Percentiles rank a stretch among this genome's conserved stretches.
These are phyloP conservation scores for Hypomontagnella monticulosa DNA, from an alignment of 495 filamentous ascomycete genomes.

Conservation along the genomic window DNA sequence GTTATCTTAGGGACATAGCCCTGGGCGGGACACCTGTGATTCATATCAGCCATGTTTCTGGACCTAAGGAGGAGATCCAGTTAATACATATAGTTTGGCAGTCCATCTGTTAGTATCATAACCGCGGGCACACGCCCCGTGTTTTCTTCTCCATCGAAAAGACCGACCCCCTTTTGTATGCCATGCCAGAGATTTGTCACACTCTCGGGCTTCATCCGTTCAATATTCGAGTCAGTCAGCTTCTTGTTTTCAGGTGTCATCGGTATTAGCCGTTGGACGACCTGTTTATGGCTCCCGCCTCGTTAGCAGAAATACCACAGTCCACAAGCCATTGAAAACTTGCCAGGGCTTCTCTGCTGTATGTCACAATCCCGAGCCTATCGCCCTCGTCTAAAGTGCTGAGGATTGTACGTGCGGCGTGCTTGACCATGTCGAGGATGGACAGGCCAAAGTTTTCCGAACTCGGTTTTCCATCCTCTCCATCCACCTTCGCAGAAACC, in stretches of 20 bases:
- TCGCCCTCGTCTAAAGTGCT: conserved; percentile 53
- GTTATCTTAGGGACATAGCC: conserved; percentile 55
- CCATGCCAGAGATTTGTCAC: conserved; percentile 58
- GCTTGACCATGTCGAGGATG: conserved; percentile 57
- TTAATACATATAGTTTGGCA: conserved; percentile 52
- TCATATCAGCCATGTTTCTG: conserved; percentile 1
- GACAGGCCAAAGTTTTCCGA: conserved; percentile 50
- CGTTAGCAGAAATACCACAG: conserved; percentile 5
- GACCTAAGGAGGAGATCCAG: not conserved
- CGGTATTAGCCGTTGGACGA: conserved; percentile 48
- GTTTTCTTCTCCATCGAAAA: conserved; percentile 41
- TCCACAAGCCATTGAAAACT: not conserved
- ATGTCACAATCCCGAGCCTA: conserved; percentile 59
- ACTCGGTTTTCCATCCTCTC: conserved; percentile 22
- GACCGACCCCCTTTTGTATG: conserved; percentile 46
- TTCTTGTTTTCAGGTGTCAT: conserved; percentile 51
- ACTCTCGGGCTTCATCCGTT: conserved; percentile 35
- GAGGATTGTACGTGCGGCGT: conserved; percentile 56
- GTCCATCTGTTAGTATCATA: conserved; percentile 60
- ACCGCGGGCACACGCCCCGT: conserved; percentile 50
- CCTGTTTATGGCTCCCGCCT: conserved; percentile 24
- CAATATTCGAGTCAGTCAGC: conserved; percentile 43
- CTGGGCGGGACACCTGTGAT: conserved; percentile 25
- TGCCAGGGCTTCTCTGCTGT: conserved; percentile 42
- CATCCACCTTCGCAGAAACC: conserved; percentile 45